Evolutionary conservation across 768 basidiomycete species (phyloP), one percentile per base, ranked within the genome.

Genomic region (Cystofilobasidium macerans): DNA sequence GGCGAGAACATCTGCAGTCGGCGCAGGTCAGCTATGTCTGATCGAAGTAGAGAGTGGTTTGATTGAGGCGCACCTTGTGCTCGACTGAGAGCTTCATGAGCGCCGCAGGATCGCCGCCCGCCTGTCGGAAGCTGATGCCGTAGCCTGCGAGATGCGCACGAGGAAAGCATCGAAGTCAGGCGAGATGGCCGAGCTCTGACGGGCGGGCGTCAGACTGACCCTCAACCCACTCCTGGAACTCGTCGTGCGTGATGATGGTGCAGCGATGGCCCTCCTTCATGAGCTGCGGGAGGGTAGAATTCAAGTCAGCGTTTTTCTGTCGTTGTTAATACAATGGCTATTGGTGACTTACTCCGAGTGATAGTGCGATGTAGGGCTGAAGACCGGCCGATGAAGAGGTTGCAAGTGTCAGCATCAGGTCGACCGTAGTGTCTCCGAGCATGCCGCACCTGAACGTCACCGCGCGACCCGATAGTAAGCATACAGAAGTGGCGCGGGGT

Each of bases 71-170:
- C 57, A 72, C 73, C 68, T 70, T 75, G 68, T 77, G 76, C 70
- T 81, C 81, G 3, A 79, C 78, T 64, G 78, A 80, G 6, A 86
- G 77, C 70, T 84, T 84, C 85, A 86, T 86, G 72, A 86, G 71
- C 2, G 82, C 82, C 0, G 82, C 84, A 0, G 85, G 85, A 75
- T 86, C 85, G 8, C 85, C 85, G 2, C 85, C 85, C 20, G 84
- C 84, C 40, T 80, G 79, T 32, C 84, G 79, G 73, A 85, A 83
- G 42, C 74, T 76, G 64, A 86, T 78, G 4, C 81, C 83, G 72
- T 83, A 86, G 9, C 82, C 79, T 64, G 63, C 13, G 22, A 6
- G n/a, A n/a, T n/a, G n/a, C n/a, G n/a, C n/a, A n/a, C 28, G 7
- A 54, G 13, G 48, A 32, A 1, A 1, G 53, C 26, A 57, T 26